A percentile compares a stretch with the other conserved stretches of the same genome.
These are phyloP conservation scores for Cyclotella sp. DNA, from an alignment of 108 stramenopile species.

Conservation along the genomic window DNA sequence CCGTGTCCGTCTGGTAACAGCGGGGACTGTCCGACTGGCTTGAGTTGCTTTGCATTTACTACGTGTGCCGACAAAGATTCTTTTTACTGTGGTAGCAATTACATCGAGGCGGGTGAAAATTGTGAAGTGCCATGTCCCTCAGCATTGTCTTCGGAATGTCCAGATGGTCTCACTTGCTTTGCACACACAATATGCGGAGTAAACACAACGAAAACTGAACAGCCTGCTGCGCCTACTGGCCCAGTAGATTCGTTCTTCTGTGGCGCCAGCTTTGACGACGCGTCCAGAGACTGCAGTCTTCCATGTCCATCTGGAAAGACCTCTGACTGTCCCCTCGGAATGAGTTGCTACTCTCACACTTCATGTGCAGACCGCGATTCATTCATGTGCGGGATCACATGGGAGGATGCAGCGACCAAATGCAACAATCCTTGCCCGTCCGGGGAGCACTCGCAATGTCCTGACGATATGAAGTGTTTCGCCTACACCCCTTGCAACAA, in stretches of 20 bases:
- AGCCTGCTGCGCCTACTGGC: conserved; percentile 28
- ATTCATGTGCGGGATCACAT: conserved; percentile 51
- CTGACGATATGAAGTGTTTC: conserved; percentile 48
- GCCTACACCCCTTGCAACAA: conserved; percentile 59
- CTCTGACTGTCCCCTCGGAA: conserved; percentile 38
- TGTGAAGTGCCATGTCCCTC: conserved; percentile 43
- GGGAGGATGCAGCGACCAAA: conserved; percentile 46
- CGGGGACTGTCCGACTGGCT: conserved; percentile 45
- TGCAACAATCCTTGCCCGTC: conserved; percentile 51
- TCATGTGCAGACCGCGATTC: conserved; percentile 57
- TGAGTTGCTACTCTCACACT: conserved; percentile 46
- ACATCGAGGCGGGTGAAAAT: conserved; percentile 42
- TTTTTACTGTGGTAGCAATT: conserved; percentile 52
- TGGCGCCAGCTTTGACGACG: conserved; percentile 50
- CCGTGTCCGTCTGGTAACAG: conserved; percentile 47
- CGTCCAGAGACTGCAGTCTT: conserved; percentile 42
- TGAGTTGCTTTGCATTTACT: conserved; percentile 56
- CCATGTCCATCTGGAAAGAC: conserved; percentile 50
- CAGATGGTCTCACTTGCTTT: conserved; percentile 46
- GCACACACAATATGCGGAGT: conserved; percentile 48
- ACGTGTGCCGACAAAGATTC: conserved; percentile 54
- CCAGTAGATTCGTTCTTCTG: conserved; percentile 49
- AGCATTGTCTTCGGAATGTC: conserved; percentile 47
- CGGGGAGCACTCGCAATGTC: conserved; percentile 54
- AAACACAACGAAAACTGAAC: conserved; percentile 4